These are phyloP conservation scores for Neofusicoccum umdonicola DNA, from an alignment of 2,329 filamentous ascomycete genomes.

Conservation along the genomic window DNA sequence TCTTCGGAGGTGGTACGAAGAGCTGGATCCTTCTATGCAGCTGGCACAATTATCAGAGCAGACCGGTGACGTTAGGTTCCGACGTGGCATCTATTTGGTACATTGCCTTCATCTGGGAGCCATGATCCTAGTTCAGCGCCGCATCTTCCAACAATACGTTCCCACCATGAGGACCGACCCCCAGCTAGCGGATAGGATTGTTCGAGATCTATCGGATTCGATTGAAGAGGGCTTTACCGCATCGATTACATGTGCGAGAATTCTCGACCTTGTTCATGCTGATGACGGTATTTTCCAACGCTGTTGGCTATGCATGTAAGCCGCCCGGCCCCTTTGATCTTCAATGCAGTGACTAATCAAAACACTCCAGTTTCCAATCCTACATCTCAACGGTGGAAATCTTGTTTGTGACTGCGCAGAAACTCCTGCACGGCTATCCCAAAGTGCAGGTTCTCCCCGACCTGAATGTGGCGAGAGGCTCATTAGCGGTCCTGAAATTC, in stretches of 20 bases:
- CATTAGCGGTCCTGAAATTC: conserved; percentile 17
- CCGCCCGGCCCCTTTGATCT: not conserved
- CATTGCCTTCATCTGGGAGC: conserved; percentile 27
- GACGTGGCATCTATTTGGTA: conserved; percentile 22
- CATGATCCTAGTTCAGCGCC: conserved; percentile 23
- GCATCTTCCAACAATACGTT: conserved; percentile 19
- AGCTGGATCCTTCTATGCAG: conserved; percentile 22
- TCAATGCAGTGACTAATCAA: not conserved
- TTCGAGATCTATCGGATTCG: not conserved
- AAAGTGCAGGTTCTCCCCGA: conserved; percentile 11
- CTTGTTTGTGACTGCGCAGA: conserved; percentile 21
- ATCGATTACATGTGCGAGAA: conserved; percentile 19
- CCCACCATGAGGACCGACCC: not conserved
- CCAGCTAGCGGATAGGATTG: not conserved
- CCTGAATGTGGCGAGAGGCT: conserved; percentile 16
- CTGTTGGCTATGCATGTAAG: conserved; percentile 26
- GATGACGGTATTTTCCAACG: conserved; percentile 22
- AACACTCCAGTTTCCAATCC: conserved; percentile 18
- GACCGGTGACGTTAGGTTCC: conserved; percentile 7
- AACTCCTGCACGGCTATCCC: conserved; percentile 17
- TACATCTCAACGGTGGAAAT: conserved; percentile 23
- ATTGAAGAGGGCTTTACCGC: conserved; percentile 24
- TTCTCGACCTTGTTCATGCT: conserved; percentile 20
- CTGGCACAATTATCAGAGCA: not conserved
- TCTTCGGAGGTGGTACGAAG: conserved; percentile 19